phyloP scores from a whole-genome alignment of 2,329 filamentous ascomycete genomes.

The Ustulina deusta region DNA sequence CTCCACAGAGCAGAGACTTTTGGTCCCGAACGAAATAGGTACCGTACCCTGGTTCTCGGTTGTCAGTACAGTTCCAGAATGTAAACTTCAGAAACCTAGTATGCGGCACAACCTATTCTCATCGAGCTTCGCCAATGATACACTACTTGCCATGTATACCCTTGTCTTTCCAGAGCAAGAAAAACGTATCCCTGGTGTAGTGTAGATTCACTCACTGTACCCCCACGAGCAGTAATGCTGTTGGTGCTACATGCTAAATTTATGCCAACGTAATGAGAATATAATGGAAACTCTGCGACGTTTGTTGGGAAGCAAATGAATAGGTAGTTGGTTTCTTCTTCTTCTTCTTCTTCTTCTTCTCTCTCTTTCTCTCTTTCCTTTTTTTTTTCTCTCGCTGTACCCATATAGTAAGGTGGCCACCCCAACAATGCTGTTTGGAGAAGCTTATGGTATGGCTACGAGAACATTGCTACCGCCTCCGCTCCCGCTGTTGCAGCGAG shows the following conservation, averaged over 20 bases:
- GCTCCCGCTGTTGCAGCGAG: conserved; percentile 4
- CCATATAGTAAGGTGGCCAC: neutral
- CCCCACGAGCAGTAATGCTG: neutral
- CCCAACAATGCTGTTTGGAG: conserved; percentile 1
- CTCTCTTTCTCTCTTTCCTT: neutral
- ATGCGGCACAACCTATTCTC: conserved; percentile 26
- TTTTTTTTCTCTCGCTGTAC: neutral
- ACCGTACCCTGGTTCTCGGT: conserved; percentile 19
- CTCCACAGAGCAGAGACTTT: conserved; percentile 26
- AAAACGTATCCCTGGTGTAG: conserved; percentile 10
- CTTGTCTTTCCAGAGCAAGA: conserved; percentile 28
- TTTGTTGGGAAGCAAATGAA: neutral
- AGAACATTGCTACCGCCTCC: conserved; percentile 3
- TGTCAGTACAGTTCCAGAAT: conserved; percentile 25
- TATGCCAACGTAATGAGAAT: conserved; percentile 2
- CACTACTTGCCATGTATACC: conserved; percentile 13
- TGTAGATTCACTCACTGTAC: neutral
- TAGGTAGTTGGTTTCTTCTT: too few species aligned
- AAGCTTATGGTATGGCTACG: conserved; percentile 8
- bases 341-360: too few species aligned
- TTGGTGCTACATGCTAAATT: neutral
- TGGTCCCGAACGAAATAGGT: conserved; percentile 12
- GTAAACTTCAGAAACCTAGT: conserved; percentile 18
- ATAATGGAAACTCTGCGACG: conserved; percentile 9
- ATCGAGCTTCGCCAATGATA: conserved; percentile 18